phyloP scores from a whole-genome alignment of 371 early-diverging fungal species.

The Mucor piriformis region DNA sequence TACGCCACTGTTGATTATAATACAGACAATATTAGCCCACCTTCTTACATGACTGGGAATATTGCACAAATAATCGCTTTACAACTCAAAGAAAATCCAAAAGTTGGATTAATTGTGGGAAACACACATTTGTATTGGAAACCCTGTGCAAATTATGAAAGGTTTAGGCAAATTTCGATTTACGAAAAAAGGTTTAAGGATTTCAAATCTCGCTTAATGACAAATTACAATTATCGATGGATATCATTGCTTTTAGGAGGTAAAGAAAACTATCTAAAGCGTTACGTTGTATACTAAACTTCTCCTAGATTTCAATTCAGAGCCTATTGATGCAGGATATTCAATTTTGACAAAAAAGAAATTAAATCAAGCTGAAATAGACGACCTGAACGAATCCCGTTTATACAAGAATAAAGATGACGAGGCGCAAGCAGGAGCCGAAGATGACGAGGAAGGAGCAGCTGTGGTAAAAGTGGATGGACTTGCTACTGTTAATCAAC shows the following conservation, averaged over 20 bases:
- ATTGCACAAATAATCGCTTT: constrained; percentile 52
- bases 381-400: constrained; percentile 33
- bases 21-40: constrained; percentile 35
- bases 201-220: constrained; percentile 15
- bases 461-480: neutral
- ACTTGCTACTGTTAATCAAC: constrained; percentile 21
- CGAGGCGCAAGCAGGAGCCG: constrained; percentile 9
- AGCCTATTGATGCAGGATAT: constrained; percentile 55
- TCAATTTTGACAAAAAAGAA: constrained; percentile 19
- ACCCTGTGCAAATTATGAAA: constrained; percentile 60
- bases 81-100: constrained; percentile 19
- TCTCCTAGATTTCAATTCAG: constrained; percentile 55
- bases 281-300: neutral
- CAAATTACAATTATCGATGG: constrained; percentile 21
- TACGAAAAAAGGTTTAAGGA: constrained; percentile 27
- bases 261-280: too few species aligned
- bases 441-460: constrained; percentile 12
- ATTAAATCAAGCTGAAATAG: constrained; percentile 20
- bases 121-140: constrained; percentile 63
- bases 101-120: constrained; percentile 34
- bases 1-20: constrained; percentile 55
- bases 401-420: neutral
- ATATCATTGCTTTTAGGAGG: constrained; percentile 29
- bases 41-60: constrained; percentile 57
- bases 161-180: constrained; percentile 52